phyloP scores from a whole-genome alignment of 148 eudicot species.

The Heliosperma pusillum region DNA sequence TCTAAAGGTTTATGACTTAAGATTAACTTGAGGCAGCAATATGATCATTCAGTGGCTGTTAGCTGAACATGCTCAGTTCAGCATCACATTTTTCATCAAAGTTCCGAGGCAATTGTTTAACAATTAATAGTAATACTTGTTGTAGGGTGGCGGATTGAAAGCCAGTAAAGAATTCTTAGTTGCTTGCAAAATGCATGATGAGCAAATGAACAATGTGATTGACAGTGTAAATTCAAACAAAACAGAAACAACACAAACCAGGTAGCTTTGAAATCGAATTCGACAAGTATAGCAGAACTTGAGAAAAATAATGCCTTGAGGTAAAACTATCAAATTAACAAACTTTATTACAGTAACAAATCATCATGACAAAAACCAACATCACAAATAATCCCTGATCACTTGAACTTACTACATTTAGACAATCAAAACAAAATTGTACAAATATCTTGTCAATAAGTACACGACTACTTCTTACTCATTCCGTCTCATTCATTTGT shows the following conservation, averaged over 20 bases:
- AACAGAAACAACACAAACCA: neutral
- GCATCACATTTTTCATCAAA: too few relatives aligned
- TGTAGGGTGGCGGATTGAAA: too few relatives aligned
- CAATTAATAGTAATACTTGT: too few relatives aligned
- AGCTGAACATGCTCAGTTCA: too few relatives aligned
- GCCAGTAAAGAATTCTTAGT: too few relatives aligned
- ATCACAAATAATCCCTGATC: neutral
- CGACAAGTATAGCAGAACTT: neutral
- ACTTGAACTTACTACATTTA: neutral
- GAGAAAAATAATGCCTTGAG: neutral
- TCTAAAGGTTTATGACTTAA: too few relatives aligned
- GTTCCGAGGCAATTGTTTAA: too few relatives aligned
- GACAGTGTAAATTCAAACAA: neutral
- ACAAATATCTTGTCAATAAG: neutral
- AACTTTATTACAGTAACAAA: neutral
- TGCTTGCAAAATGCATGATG: too few relatives aligned
- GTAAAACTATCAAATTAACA: neutral
- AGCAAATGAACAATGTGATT: neutral
- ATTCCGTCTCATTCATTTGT: too few relatives aligned
- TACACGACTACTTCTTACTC: neutral
- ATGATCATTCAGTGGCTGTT: too few relatives aligned
- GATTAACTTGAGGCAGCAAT: too few relatives aligned
- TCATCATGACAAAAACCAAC: neutral
- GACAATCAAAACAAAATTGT: neutral
- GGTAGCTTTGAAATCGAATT: too few relatives aligned